A percentile compares a stretch with the other conserved stretches of the same genome.
These are phyloP conservation scores for Vaccinium corymbosum DNA, from an alignment of 148 eudicot genomes.

Conservation along the genomic window DNA sequence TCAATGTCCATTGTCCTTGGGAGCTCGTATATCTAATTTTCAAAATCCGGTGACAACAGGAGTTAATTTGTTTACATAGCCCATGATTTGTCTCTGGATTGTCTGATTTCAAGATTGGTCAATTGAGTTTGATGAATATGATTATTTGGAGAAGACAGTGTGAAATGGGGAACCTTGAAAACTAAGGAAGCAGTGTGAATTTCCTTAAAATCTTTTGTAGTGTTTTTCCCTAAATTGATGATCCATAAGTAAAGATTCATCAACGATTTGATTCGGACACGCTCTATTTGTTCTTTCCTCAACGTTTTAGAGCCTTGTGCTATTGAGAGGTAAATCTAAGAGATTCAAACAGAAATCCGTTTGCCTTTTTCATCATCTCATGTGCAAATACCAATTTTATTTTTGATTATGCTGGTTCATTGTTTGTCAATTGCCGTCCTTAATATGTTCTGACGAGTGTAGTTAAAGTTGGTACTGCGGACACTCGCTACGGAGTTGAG, in stretches of 20 bases:
- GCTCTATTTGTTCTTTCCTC: not conserved
- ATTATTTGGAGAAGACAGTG: conserved; percentile 68
- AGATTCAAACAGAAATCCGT: not conserved
- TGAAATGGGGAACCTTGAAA: conserved; percentile 46
- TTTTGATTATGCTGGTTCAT: not conserved
- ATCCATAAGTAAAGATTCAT: not conserved
- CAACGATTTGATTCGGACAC: not conserved
- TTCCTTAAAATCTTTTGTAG: not conserved
- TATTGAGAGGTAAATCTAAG: not conserved
- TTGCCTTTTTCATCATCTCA: not conserved
- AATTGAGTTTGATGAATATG: conserved; percentile 86
- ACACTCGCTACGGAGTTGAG: not conserved
- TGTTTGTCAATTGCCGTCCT: not conserved
- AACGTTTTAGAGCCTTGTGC: not conserved
- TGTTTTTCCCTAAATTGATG: not conserved
- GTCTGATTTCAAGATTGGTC: conserved; percentile 13
- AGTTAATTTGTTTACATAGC: not conserved
- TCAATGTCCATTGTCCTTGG: not conserved
- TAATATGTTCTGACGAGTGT: not conserved
- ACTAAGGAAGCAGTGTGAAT: conserved; percentile 19
- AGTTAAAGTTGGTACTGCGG: not conserved
- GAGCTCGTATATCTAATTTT: not conserved
- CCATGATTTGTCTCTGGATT: not conserved
- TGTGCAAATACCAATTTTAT: not conserved
- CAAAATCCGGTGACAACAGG: not conserved